phyloP scores from a whole-genome alignment of 2,329 filamentous ascomycete species.

The Phyllosticta citrichinensis region DNA sequence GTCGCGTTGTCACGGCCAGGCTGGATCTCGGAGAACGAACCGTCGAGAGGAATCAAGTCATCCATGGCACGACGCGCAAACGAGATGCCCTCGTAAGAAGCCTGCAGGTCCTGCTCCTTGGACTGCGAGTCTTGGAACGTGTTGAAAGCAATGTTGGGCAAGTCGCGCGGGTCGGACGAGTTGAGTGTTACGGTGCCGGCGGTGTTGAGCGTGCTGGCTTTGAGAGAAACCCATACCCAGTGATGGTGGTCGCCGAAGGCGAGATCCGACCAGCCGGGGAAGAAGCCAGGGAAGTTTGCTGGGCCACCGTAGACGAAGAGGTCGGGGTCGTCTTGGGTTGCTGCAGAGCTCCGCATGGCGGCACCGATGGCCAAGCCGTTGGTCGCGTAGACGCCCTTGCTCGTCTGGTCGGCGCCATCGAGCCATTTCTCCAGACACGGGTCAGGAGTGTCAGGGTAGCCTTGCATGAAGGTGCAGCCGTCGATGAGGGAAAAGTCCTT shows the following conservation, averaged over 20 bases:
- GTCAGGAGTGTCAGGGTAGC: slow-evolving; percentile 21
- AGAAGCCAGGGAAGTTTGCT: slow-evolving; percentile 45
- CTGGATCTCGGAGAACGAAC: slow-evolving; percentile 32
- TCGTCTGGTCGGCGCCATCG: slow-evolving; percentile 14
- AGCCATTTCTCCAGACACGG: slow-evolving; percentile 30
- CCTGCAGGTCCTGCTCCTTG: slow-evolving; percentile 32
- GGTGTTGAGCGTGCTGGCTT: slow-evolving; percentile 53
- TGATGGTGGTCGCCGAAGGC: slow-evolving; percentile 34
- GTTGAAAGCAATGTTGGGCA: slow-evolving; percentile 45
- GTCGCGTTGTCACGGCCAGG: slow-evolving; percentile 32
- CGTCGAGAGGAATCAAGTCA: slow-evolving; percentile 11
- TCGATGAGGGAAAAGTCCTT: slow-evolving; percentile 11
- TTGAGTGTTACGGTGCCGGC: slow-evolving; percentile 51
- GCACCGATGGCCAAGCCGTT: slow-evolving; percentile 46
- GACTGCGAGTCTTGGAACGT: slow-evolving; percentile 33
- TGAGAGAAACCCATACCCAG: slow-evolving; percentile 45
- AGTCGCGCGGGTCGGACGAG: slow-evolving; percentile 53
- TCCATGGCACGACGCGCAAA: slow-evolving; percentile 36
- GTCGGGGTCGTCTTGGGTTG: slow-evolving; percentile 35
- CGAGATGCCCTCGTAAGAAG: slow-evolving; percentile 46
- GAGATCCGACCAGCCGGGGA: slow-evolving; percentile 42
- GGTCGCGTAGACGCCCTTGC: slow-evolving; percentile 35
- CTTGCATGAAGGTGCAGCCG: slow-evolving; percentile 24
- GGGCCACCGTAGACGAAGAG: slow-evolving; percentile 44
- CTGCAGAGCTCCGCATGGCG: slow-evolving; percentile 25